Conservation (phyloP, 768 basidiomycete genomes). For the Lyophyllum semitale region DNA sequence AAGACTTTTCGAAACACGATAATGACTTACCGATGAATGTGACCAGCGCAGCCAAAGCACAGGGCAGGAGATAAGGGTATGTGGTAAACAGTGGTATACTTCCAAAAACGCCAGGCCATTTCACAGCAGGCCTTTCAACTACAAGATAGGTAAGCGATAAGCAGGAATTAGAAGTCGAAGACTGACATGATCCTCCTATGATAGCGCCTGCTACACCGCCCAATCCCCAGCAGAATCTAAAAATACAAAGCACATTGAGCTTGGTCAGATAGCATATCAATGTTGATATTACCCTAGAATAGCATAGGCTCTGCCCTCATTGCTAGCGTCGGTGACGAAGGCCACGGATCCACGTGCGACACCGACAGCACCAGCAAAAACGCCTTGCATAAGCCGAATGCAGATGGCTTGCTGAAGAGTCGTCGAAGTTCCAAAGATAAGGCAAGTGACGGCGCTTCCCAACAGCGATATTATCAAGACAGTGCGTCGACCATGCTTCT, state of each 20-base stretch:
- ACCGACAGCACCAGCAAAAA: constrained; percentile 93
- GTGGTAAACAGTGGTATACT: constrained; percentile 64
- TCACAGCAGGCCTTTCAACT: constrained; percentile 85
- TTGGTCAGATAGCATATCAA: neutral
- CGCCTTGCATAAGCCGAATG: constrained; percentile 86
- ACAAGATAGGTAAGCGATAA: constrained; percentile 14
- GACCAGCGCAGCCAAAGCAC: constrained; percentile 72
- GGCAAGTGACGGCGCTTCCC: constrained; percentile 80
- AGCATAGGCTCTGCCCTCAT: constrained; percentile 94
- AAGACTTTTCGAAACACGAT: constrained; percentile 5
- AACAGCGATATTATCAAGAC: constrained; percentile 86
- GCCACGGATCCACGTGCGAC: constrained; percentile 89
- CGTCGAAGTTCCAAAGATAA: constrained; percentile 76
- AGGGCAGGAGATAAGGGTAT: constrained; percentile 93
- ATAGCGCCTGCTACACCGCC: constrained; percentile 92
- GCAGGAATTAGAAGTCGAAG: neutral
- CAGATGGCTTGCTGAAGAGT: constrained; percentile 79
- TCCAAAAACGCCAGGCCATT: constrained; percentile 81
- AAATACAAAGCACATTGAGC: constrained; percentile 6
- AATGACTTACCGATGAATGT: constrained; percentile 63
- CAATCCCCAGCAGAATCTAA: constrained; percentile 92
- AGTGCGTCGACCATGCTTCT: constrained; percentile 82
- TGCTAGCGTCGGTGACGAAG: constrained; percentile 86
- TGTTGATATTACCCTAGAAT: constrained; percentile 67
- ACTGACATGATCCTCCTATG: constrained; percentile 80